Conservation (phyloP, 148 eudicot species). For the Pharnaceum exiguum region DNA sequence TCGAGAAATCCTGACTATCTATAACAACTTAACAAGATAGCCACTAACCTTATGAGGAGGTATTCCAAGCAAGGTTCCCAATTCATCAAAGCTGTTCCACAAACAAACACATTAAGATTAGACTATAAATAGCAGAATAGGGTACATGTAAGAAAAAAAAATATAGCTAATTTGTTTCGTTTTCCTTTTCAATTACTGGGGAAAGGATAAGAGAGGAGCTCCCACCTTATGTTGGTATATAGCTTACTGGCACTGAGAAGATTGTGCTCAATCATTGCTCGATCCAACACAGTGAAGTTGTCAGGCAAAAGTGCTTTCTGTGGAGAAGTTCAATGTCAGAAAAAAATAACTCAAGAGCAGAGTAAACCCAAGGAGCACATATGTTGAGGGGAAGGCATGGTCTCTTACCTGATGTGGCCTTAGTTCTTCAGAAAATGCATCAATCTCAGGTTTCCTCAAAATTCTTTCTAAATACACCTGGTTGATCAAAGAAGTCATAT, state of each 20-base stretch:
- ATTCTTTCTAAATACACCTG: conserved; percentile 97
- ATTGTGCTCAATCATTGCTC: conserved; percentile 99
- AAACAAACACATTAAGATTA: not conserved
- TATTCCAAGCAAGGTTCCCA: conserved; percentile 93
- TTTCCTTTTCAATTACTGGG: not conserved
- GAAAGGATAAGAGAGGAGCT: not conserved
- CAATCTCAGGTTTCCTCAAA: conserved; percentile 94
- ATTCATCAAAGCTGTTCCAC: conserved; percentile 72
- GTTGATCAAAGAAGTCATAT: not conserved
- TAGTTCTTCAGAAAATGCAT: conserved; percentile 94
- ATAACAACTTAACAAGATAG: not conserved
- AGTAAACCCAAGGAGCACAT: not conserved
- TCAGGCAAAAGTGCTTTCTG: conserved; percentile 97
- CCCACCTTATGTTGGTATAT: conserved; percentile 90
- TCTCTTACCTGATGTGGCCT: conserved; percentile 85
- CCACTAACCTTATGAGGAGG: conserved; percentile 77
- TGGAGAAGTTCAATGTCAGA: conserved; percentile 6
- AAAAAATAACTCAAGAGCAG: not conserved
- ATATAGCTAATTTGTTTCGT: too few species aligned
- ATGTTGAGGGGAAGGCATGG: not conserved
- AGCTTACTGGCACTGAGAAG: conserved; percentile 98
- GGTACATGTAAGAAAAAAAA: not conserved
- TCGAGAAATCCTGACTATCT: not conserved
- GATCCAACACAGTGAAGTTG: conserved; percentile 91
- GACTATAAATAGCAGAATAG: conserved; percentile 3